Evolutionary conservation across 2,329 filamentous ascomycete genomes (phyloP), one percentile per base, ranked within the genome.

Genomic region (Lachnellula cervina): DNA sequence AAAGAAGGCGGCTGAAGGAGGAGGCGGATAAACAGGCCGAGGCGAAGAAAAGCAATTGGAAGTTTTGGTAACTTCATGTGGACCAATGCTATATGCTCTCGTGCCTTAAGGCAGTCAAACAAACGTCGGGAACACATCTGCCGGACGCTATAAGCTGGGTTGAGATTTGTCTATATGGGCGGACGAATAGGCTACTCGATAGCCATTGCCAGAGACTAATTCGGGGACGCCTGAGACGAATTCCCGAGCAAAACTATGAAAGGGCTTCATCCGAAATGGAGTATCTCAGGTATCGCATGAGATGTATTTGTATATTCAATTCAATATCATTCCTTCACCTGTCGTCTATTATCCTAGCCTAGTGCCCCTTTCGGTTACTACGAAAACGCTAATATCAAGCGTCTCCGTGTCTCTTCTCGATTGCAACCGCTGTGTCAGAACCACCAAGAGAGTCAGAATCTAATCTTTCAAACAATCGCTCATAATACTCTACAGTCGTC

Each of bases 1-100:
- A 74, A 60, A 75, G 73, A 56, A 73, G 72, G 62, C 74, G 68
- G 62, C 65, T 64, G 57, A 69, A 74, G 61, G 73, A 78, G 59
- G 73, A 72, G 43, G 74, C 74, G 53, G 76, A 77, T 38, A 65
- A 54, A 25, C 63, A 56, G 37, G 59, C 56, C 1, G 64, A 69
- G 53, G 61, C 57, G 8, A 68, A 63, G 52, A 65, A 59, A 44
- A 60, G 54, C 34, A 55, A 58, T 51, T 69, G 67, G 66, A 69
- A 64, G 40, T 66, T 69, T 46, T 70, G 68, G 68, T 70, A 54
- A 62, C n/a, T 8, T n/a, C 19, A 17, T 23, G 16, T 21, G 35
- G 13, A 51, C 19, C 17, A 23, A 48, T 28, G 59, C 23, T 59
- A 51, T 52, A 56, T 57, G 46, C 42, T 47, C 23, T 38, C 45